These are phyloP conservation scores for Acacia melanoxylon DNA, from an alignment of 306 rosid species.

Conservation along the genomic window DNA sequence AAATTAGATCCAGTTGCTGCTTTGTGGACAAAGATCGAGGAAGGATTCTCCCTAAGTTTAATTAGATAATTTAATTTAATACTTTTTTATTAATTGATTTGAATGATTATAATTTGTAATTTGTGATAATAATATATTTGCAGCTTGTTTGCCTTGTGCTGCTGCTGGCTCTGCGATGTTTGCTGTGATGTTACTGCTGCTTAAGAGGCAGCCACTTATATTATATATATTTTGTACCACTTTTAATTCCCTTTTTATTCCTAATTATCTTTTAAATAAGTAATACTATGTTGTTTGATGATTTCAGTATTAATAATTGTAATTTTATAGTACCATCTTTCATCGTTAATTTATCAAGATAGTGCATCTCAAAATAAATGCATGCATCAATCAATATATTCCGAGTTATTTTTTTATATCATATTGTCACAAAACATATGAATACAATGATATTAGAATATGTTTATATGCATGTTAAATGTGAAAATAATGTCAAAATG, in stretches of 20 bases:
- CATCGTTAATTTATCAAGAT: not conserved
- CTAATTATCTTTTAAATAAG: not conserved
- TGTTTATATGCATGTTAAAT: too few species aligned
- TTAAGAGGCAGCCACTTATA: not conserved
- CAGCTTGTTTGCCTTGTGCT: conserved; percentile 41
- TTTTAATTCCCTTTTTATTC: not conserved
- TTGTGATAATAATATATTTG: not conserved
- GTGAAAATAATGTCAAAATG: too few species aligned
- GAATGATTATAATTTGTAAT: not conserved
- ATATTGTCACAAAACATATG: too few species aligned
- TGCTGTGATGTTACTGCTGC: conserved; percentile 29
- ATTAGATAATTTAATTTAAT: not conserved
- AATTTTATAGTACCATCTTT: not conserved
- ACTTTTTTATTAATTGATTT: not conserved
- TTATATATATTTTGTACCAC: not conserved
- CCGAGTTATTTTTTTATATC: not conserved
- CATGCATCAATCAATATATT: too few species aligned
- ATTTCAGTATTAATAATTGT: not conserved
- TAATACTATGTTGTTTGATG: not conserved
- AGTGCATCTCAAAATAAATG: not conserved
- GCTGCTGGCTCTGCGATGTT: conserved; percentile 45
- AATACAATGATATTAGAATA: too few species aligned
- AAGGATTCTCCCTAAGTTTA: too few species aligned
- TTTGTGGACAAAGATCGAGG: too few species aligned
- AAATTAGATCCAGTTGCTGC: too few species aligned